phyloP scores from a whole-genome alignment of 2,329 filamentous ascomycete species.

The Didymella segeticola region DNA sequence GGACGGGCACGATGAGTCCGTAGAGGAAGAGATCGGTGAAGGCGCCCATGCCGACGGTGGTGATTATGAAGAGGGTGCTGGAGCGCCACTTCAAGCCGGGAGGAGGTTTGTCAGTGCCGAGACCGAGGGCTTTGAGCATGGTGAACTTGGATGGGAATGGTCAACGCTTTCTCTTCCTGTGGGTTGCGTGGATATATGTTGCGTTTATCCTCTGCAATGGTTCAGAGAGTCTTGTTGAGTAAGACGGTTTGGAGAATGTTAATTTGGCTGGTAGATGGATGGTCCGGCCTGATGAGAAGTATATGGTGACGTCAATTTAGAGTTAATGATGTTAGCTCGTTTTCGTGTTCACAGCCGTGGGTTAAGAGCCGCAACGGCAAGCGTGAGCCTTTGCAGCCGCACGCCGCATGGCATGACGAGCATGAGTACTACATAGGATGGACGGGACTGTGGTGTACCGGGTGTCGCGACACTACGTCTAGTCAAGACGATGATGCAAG shows the following conservation, averaged over 20 bases:
- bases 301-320: neutral
- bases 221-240: no score
- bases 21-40: conserved; percentile 68
- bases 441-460: no score
- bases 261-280: neutral
- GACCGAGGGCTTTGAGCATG: neutral
- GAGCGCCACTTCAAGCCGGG: conserved; percentile 58
- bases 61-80: conserved; percentile 64
- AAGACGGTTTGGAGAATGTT: neutral
- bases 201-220: no score
- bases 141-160: neutral
- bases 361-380: no score
- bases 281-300: neutral
- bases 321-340: conserved; percentile 1
- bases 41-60: conserved; percentile 62
- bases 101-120: conserved; percentile 17
- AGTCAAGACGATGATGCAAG: no score
- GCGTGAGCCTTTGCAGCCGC: no score
- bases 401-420: no score
- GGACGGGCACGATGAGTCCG: conserved; percentile 63
- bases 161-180: neutral
- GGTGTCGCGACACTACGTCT: no score
- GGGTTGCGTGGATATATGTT: no score
- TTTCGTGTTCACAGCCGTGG: no score
- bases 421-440: no score